Percentiles rank a stretch among this genome's conserved stretches.
Evolutionary conservation across 352 stramenopile genomes (phyloP).

Genomic region (Pythium pyrilobum): DNA sequence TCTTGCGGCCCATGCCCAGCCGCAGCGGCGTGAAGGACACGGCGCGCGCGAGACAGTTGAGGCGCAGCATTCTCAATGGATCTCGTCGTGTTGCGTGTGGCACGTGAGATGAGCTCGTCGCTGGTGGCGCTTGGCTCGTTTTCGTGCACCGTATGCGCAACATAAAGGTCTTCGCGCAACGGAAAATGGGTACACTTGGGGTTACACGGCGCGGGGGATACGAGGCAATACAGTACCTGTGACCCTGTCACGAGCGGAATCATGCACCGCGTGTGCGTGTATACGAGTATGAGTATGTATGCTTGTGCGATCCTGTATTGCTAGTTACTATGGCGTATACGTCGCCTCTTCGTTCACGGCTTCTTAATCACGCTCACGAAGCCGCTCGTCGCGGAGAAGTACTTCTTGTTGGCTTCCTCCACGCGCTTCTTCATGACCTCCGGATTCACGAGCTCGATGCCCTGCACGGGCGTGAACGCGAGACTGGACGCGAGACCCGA

Average conservation of each 20-base stretch:
- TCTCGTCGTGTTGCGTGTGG: not conserved
- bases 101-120: not conserved
- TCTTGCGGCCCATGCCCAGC: slow-evolving; percentile 18
- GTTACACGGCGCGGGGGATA: not conserved
- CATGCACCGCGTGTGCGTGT: too few relatives aligned
- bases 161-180: not conserved
- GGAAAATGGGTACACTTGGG: not conserved
- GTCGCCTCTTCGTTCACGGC: too few relatives aligned
- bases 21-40: slow-evolving; percentile 40
- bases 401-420: slow-evolving; percentile 95
- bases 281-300: too few relatives aligned
- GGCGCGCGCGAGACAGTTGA: slow-evolving; percentile 46
- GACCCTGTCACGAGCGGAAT: not conserved
- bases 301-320: too few relatives aligned
- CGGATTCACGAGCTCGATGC: slow-evolving; percentile 97
- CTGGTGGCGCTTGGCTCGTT: slow-evolving; percentile 15
- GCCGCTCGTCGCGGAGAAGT: slow-evolving; percentile 93
- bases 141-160: slow-evolving; percentile 10
- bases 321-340: too few relatives aligned
- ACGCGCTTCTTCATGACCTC: slow-evolving; percentile 91
- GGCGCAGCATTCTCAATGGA: slow-evolving; percentile 41
- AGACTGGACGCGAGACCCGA: slow-evolving; percentile 93
- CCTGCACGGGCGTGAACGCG: slow-evolving; percentile 96
- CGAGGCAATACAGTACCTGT: too few relatives aligned
- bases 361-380: slow-evolving; percentile 94